Base-by-base conservation (phyloP, 306 rosid species). In the Castanospermum australe region DNA sequence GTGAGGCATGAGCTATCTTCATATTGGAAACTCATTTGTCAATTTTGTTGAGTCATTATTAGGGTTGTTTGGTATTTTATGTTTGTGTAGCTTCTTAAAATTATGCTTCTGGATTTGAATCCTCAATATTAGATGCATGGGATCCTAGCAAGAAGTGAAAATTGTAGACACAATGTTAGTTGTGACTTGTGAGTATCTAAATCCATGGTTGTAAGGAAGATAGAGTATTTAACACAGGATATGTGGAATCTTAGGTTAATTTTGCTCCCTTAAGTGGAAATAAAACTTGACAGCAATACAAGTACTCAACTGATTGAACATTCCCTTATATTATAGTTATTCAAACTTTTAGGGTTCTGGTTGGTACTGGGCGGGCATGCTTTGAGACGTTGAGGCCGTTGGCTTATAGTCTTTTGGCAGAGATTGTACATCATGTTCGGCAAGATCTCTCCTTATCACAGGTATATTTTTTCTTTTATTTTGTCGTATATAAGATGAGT, bases 351-450 rank as follows among this genome's bases (percentile, higher is more conserved):
- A 96, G 99, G 91, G 97, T 91, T 82, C 87, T 96, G 60, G 98
- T 96, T 74, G 99, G 99, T 81, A 87, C 93, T 71, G 99, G 99
- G 51, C 89, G 97, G 56, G 98, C 99, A 55, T 96, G 99, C 93
- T 96, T 93, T 81, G 99, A 96, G 90, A 90, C 98, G 1, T 78
- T 93, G 87, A 88, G 99, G 76, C 99, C 99, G 50, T 83, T 96
- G 88, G 99, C 99, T 78, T 96, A 93, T 80, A 96, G 98, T 88
- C 88, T 96, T 78, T 86, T 96, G 70, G 99, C 99, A 69, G 99
- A 93, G 89, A 96, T 96, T 81, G 99, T 96, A 78, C 99, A 96
- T 86, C 98, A 96, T 90, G 99, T 96, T 90, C 91, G 99, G 59
- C 90, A 64, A 8, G 97, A 96, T 78, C 96, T 96, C 70, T 89